A percentile compares a stretch with the other conserved stretches of the same genome.
Evolutionary conservation across 2,329 filamentous ascomycete species (phyloP).

Genomic region (Aspergillus neotritici): DNA sequence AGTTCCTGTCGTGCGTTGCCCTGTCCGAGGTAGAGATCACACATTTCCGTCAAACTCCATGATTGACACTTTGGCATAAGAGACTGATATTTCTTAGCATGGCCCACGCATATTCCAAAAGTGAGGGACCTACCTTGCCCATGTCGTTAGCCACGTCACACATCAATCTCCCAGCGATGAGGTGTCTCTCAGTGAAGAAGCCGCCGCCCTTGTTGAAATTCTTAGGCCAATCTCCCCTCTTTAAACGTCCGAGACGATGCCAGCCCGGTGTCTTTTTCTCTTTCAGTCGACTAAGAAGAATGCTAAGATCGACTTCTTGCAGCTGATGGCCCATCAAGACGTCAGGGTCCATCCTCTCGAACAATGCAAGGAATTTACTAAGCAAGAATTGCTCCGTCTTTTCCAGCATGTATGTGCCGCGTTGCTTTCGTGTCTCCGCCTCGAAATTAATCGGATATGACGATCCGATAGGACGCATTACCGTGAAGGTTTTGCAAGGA

Average conservation of each 20-base stretch:
- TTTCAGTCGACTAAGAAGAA: slow-evolving; percentile 77
- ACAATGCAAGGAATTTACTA: slow-evolving; percentile 79
- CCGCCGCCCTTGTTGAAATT: slow-evolving; percentile 79
- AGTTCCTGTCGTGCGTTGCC: slow-evolving; percentile 72
- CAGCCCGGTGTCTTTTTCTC: slow-evolving; percentile 90
- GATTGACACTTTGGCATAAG: slow-evolving; percentile 96
- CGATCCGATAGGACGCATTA: slow-evolving; percentile 73
- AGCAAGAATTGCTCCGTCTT: slow-evolving; percentile 81
- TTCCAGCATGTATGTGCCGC: slow-evolving; percentile 71
- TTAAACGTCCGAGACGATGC: slow-evolving; percentile 85
- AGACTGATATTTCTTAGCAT: slow-evolving; percentile 48
- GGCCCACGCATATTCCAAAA: background rate
- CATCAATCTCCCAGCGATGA: slow-evolving; percentile 81
- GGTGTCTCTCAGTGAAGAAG: slow-evolving; percentile 86
- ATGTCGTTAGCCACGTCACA: slow-evolving; percentile 95
- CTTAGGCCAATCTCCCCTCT: slow-evolving; percentile 77
- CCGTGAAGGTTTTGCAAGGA: slow-evolving; percentile 82
- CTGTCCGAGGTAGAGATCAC: slow-evolving; percentile 74
- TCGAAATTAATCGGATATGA: slow-evolving; percentile 86
- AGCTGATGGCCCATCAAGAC: slow-evolving; percentile 89
- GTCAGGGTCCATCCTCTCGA: slow-evolving; percentile 85
- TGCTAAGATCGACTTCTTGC: slow-evolving; percentile 95
- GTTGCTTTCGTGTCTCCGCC: slow-evolving; percentile 64
- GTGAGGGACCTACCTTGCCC: slow-evolving; percentile 58
- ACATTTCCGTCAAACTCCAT: slow-evolving; percentile 98